Evolutionary conservation across 208 protist species (phyloP).

Genomic region (Acanthamoeba triangularis): DNA sequence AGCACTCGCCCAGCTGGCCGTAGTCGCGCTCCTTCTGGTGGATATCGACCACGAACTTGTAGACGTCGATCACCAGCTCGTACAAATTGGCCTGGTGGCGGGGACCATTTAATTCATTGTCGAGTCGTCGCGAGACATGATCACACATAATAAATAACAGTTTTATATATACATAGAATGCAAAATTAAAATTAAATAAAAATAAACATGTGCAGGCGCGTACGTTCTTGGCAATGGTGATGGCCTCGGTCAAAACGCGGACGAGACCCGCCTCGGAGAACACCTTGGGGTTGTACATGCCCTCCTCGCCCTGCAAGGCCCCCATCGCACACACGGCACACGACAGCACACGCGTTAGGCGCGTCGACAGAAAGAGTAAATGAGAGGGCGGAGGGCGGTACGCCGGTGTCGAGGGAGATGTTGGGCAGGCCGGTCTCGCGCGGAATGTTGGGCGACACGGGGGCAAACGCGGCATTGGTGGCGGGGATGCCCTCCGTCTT

Average conservation of each 20-base stretch:
- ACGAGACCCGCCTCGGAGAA: slow-evolving; percentile 82
- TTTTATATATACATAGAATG: too few relatives aligned
- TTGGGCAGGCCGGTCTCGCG: slow-evolving; percentile 77
- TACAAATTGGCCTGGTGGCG: slow-evolving; percentile 78
- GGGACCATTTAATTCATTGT: too few relatives aligned
- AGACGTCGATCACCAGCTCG: slow-evolving; percentile 79
- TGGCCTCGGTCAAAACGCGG: slow-evolving; percentile 79
- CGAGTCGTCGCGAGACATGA: background rate
- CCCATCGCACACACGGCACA: background rate
- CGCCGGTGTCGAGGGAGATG: slow-evolving; percentile 4
- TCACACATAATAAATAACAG: background rate
- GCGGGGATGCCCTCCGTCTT: slow-evolving; percentile 22
- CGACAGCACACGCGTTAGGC: background rate
- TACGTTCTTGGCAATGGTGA: slow-evolving; percentile 77
- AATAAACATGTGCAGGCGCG: background rate
- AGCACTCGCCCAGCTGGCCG: slow-evolving; percentile 58
- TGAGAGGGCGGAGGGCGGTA: background rate
- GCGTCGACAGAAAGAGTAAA: background rate
- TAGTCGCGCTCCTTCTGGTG: slow-evolving; percentile 79
- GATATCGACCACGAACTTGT: slow-evolving; percentile 80
- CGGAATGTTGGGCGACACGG: slow-evolving; percentile 77
- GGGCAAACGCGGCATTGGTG: slow-evolving; percentile 63
- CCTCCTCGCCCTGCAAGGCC: slow-evolving; percentile 18
- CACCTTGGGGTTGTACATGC: slow-evolving; percentile 70
- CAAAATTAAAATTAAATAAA: too few relatives aligned